A percentile compares a stretch with the other conserved stretches of the same genome.
These are phyloP conservation scores for Talaromyces verruculosus DNA, from an alignment of 2,329 filamentous ascomycete genomes.

Conservation along the genomic window DNA sequence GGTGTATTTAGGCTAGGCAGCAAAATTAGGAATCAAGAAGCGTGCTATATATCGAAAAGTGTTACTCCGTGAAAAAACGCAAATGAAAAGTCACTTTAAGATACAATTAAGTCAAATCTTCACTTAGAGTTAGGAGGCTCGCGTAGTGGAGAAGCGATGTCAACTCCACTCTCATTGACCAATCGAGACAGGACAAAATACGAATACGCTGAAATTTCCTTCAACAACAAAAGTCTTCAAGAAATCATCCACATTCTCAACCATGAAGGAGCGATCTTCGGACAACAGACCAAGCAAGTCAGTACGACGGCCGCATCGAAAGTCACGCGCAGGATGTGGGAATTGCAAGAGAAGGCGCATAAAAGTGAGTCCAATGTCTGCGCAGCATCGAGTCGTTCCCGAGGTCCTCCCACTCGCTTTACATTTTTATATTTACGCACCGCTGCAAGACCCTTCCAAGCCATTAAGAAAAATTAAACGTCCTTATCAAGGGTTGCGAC, in stretches of 20 bases:
- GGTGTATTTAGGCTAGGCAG: background rate
- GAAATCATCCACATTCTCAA: background rate
- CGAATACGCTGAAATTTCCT: slow-evolving; percentile 22
- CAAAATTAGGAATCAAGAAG: background rate
- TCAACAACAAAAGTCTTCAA: background rate
- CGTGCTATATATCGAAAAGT: background rate
- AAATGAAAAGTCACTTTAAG: background rate
- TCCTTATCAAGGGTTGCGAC: too few relatives aligned
- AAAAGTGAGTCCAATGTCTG: slow-evolving; percentile 30
- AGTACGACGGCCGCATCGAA: slow-evolving; percentile 34
- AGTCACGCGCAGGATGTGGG: slow-evolving; percentile 36
- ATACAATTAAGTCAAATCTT: background rate
- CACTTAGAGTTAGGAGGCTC: background rate
- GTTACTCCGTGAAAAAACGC: background rate
- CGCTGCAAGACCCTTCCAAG: too few relatives aligned
- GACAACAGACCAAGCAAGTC: background rate
- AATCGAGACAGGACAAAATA: slow-evolving; percentile 3
- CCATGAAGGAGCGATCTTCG: background rate
- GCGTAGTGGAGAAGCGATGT: background rate
- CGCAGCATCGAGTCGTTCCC: too few relatives aligned
- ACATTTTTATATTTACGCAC: too few relatives aligned
- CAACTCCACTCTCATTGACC: background rate
- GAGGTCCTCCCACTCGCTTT: too few relatives aligned
- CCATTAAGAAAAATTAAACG: too few relatives aligned
- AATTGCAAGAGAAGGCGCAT: slow-evolving; percentile 38